Conservation (phyloP, 306 rosid genomes). For the Castanopsis chinensis region DNA sequence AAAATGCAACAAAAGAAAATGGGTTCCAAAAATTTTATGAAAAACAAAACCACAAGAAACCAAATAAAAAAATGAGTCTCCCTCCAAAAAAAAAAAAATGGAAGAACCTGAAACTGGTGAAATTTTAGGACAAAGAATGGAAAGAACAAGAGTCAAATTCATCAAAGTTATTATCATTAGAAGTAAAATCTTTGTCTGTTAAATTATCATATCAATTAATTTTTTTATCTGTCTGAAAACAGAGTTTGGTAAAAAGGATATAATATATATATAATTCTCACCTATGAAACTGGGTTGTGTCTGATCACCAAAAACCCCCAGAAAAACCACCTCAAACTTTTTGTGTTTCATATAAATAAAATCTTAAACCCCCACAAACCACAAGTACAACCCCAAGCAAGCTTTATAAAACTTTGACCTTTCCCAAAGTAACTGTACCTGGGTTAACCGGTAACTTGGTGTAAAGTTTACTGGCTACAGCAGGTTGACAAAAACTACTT, state of each 20-base stretch:
- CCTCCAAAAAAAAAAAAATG: neutral
- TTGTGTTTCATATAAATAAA: too few species aligned
- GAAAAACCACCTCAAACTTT: conserved; percentile 40
- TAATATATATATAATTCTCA: conserved; percentile 13
- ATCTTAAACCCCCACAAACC: conserved; percentile 56
- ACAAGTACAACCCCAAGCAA: neutral
- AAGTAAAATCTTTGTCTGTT: neutral
- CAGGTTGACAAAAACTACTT: conserved; percentile 34
- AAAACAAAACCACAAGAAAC: conserved; percentile 10
- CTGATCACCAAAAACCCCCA: conserved; percentile 50
- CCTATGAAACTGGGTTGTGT: conserved; percentile 43
- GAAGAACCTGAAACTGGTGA: conserved; percentile 12
- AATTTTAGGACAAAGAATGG: neutral
- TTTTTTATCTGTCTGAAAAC: neutral
- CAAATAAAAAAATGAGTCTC: conserved; percentile 17
- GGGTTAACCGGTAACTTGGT: conserved; percentile 28
- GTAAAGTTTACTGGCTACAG: conserved; percentile 36
- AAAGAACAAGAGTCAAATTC: conserved; percentile 1
- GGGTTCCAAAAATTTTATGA: neutral
- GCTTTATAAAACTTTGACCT: conserved; percentile 46
- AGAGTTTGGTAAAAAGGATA: neutral
- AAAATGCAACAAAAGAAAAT: neutral
- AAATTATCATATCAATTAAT: neutral
- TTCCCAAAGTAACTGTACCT: conserved; percentile 19
- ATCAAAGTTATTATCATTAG: conserved; percentile 1